phyloP scores from a whole-genome alignment of 139 green algal species.

The Spirogloea muscicola region DNA sequence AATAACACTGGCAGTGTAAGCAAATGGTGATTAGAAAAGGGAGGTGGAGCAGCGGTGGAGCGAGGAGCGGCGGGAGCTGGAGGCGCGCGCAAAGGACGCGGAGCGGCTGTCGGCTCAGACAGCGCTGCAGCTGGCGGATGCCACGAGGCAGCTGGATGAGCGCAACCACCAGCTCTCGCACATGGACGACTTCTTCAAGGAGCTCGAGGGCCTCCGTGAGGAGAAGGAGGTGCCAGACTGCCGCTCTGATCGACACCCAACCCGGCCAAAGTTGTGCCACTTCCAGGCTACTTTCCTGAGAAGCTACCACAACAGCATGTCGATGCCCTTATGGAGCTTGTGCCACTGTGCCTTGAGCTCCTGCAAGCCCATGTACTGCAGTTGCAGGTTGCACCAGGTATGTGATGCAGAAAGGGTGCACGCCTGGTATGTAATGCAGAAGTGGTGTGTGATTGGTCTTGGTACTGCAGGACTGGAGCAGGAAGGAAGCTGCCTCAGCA shows the following conservation, averaged over 20 bases:
- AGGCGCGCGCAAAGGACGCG: neutral
- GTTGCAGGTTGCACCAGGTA: no score
- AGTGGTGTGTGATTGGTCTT: neutral
- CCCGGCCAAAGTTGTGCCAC: no score
- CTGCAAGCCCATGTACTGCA: no score
- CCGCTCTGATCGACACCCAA: no score
- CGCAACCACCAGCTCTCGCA: conserved; percentile 31
- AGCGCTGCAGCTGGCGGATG: conserved; percentile 22
- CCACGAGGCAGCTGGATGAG: conserved; percentile 40
- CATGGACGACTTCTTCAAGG: conserved; percentile 54
- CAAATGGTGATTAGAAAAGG: no score
- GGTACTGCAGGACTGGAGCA: conserved; percentile 68
- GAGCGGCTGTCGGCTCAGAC: conserved; percentile 1
- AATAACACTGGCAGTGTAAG: no score
- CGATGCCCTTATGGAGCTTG: no score
- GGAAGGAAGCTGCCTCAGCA: conserved; percentile 72
- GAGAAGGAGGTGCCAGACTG: conserved; percentile 60
- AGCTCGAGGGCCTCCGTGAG: conserved; percentile 91
- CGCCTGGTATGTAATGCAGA: no score
- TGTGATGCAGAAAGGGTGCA: no score
- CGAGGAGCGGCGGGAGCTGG: conserved; percentile 32
- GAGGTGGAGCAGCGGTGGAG: conserved; percentile 23
- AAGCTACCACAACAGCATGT: no score
- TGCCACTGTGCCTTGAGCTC: no score
- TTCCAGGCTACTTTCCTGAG: no score